A percentile compares a stretch with the other conserved stretches of the same genome.
Evolutionary conservation across 1,284 basidiomycete genomes (phyloP).

Genomic region (Boletellus deceptivus): DNA sequence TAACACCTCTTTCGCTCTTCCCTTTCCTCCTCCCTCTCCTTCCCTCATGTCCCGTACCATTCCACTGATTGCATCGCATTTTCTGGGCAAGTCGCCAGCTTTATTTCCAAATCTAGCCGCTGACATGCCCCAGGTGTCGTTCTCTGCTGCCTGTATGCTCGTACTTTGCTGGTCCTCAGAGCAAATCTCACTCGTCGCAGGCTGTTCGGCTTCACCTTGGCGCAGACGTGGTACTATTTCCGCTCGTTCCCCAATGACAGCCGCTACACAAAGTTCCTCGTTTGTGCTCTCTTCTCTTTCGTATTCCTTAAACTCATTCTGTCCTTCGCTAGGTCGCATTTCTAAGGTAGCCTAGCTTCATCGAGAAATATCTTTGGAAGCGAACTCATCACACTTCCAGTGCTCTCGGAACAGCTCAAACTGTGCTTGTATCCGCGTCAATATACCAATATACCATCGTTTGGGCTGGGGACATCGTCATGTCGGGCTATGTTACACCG

Average conservation of each 20-base stretch:
- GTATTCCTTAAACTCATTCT: neutral
- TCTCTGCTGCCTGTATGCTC: slow-evolving; percentile 28
- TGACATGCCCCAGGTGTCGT: slow-evolving; percentile 27
- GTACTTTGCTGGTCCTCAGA: neutral
- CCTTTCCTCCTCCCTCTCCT: neutral
- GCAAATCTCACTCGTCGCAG: slow-evolving; percentile 15
- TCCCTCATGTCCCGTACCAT: neutral
- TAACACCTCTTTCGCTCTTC: neutral
- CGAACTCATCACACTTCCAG: slow-evolving; percentile 14
- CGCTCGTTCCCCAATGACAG: slow-evolving; percentile 28
- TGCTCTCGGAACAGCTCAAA: slow-evolving; percentile 29
- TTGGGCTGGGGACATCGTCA: slow-evolving; percentile 26
- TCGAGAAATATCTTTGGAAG: neutral
- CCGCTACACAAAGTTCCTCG: slow-evolving; percentile 21
- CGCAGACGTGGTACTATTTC: slow-evolving; percentile 35
- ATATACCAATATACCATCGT: slow-evolving; percentile 35
- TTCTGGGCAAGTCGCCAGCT: slow-evolving; percentile 22
- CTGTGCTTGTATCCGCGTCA: slow-evolving; percentile 28
- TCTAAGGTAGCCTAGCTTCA: slow-evolving; percentile 18
- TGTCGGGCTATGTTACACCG: slow-evolving; percentile 28
- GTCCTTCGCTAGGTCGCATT: slow-evolving; percentile 24
- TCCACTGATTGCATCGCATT: slow-evolving; percentile 29
- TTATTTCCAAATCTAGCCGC: neutral
- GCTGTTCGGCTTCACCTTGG: slow-evolving; percentile 31
- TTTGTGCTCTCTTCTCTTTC: slow-evolving; percentile 4